Percentiles rank a stretch among this genome's conserved stretches.
Conservation (phyloP, 2,329 filamentous ascomycete species). For the Botrytis hyacinthi region DNA sequence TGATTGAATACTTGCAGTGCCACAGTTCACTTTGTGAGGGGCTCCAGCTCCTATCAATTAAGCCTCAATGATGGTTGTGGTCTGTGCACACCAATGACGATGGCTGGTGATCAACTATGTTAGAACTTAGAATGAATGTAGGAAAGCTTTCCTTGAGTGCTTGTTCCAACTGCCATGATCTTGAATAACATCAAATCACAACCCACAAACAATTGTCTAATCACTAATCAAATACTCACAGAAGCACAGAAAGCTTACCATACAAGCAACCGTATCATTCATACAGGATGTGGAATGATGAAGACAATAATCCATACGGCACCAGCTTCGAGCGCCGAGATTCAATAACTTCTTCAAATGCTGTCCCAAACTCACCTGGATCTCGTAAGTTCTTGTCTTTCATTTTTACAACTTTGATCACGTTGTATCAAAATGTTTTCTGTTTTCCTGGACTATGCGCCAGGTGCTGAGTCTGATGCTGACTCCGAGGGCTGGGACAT, state of each 20-base stretch:
- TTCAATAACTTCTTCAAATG: constrained; percentile 67
- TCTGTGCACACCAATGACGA: constrained; percentile 17
- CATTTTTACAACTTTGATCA: constrained; percentile 14
- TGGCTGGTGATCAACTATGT: constrained; percentile 12
- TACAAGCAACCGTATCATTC: constrained; percentile 55
- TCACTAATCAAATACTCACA: not conserved
- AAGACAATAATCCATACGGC: constrained; percentile 97
- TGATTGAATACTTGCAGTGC: not conserved
- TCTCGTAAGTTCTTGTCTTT: constrained; percentile 47
- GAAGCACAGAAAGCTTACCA: constrained; percentile 24
- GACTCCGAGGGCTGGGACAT: constrained; percentile 45
- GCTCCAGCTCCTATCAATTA: not conserved
- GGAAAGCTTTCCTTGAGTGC: not conserved
- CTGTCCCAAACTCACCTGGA: constrained; percentile 61
- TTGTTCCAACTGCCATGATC: not conserved
- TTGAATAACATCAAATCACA: not conserved
- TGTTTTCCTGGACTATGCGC: constrained; percentile 39
- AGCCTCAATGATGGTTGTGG: not conserved
- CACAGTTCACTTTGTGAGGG: not conserved
- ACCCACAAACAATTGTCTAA: not conserved
- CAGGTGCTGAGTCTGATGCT: constrained; percentile 40
- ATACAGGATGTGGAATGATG: constrained; percentile 91
- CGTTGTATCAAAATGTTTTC: constrained; percentile 38
- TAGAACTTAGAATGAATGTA: not conserved
- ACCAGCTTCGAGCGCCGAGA: constrained; percentile 85